A percentile compares a stretch with the other conserved stretches of the same genome.
Evolutionary conservation across 1,139 yeast species (phyloP).

Genomic region (Diutina neorugosa): DNA sequence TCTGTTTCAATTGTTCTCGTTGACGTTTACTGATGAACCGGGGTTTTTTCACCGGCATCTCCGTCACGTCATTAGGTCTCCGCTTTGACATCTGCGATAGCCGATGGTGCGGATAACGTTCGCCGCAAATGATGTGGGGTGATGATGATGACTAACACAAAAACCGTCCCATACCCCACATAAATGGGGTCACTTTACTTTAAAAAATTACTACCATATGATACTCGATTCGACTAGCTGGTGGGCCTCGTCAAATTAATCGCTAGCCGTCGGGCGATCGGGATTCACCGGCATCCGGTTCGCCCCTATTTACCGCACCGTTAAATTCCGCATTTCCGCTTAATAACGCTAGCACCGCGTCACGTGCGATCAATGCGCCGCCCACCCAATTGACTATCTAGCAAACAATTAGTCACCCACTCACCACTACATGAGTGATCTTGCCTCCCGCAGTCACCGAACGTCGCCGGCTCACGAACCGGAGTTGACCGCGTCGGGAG

Average conservation of each 20-base stretch:
- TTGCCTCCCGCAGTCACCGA: not conserved
- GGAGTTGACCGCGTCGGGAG: not conserved
- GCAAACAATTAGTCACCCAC: conserved; percentile 4
- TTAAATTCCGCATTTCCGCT: conserved; percentile 9
- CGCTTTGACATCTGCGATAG: not conserved
- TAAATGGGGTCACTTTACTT: too few relatives aligned
- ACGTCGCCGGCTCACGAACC: not conserved
- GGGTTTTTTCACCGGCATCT: conserved; percentile 6
- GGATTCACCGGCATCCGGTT: not conserved
- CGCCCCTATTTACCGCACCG: not conserved
- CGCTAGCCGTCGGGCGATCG: not conserved
- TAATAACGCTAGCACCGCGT: conserved; percentile 9
- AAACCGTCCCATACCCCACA: not conserved
- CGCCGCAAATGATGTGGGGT: not conserved
- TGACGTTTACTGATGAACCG: conserved; percentile 6
- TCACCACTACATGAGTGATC: not conserved
- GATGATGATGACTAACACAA: not conserved
- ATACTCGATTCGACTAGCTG: too few relatives aligned
- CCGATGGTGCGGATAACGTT: not conserved
- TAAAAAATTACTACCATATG: too few relatives aligned
- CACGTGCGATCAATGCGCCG: not conserved
- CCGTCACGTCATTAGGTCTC: not conserved
- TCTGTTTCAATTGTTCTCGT: conserved; percentile 6
- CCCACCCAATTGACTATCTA: not conserved
- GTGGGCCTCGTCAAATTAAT: too few relatives aligned